These are phyloP conservation scores for Chrysanthemum seticuspe DNA, from an alignment of 129 eudicot genomes.

Conservation along the genomic window DNA sequence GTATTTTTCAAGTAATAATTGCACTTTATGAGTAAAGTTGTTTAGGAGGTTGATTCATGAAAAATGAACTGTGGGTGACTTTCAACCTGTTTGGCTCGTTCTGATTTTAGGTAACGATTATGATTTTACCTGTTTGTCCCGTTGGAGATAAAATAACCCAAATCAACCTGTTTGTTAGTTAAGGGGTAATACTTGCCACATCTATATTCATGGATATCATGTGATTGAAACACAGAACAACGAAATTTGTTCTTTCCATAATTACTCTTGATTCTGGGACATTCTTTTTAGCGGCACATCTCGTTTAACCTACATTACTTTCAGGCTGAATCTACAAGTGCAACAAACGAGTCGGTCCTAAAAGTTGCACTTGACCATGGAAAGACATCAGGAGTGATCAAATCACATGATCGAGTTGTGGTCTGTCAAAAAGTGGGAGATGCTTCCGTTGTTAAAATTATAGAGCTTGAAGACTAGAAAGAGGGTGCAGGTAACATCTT, in stretches of 20 bases:
- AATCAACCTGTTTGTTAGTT: neutral
- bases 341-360: slow-evolving; percentile 65
- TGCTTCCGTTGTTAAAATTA: slow-evolving; percentile 81
- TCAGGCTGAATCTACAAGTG: slow-evolving; percentile 77
- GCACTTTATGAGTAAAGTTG: neutral
- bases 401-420: slow-evolving; percentile 79
- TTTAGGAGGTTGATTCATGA: neutral
- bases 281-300: neutral
- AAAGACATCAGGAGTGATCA: slow-evolving; percentile 67
- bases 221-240: too few species aligned
- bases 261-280: neutral
- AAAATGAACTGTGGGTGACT: neutral
- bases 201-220: neutral
- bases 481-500: neutral
- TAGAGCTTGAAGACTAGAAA: slow-evolving; percentile 71
- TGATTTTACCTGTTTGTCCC: neutral
- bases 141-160: neutral
- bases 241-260: neutral
- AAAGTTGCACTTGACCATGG: slow-evolving; percentile 89
- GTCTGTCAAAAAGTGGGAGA: slow-evolving; percentile 92
- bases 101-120: neutral
- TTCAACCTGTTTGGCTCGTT: neutral
- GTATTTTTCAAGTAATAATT: neutral
- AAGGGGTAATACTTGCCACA: neutral
- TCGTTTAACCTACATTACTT: neutral